Base-by-base conservation (phyloP, 441 rosid species). In the Pelargonium cotyledonis region DNA sequence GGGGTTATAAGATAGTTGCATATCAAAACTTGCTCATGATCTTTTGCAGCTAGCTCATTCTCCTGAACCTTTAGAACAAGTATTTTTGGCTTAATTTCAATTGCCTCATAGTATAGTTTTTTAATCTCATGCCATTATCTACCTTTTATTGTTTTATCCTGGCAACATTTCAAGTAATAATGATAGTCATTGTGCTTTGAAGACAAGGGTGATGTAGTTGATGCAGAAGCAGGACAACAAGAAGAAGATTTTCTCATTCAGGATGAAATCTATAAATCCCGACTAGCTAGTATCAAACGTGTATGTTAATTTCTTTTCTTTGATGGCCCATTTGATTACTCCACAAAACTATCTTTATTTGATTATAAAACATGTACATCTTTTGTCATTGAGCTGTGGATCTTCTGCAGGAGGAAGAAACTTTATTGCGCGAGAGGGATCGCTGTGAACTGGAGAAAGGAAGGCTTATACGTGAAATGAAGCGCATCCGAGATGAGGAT, bases 401-500 rank as follows among this genome's bases (percentile, higher is more conserved):
- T 74, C 77, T 51, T 72, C 53, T 78, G 64, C 75, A 95, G 99
- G 98, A 95, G 83, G 99, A 95, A 77, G 99, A 95, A 80, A 78
- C 55, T 67, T 65, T 92, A 69, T 71, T 92, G 77, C 98, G 96
- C 65, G 99, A 95, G 87, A 92, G 98, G 80, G 99, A 95, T 77
- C 95, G 97, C 70, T 92, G 88, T 79, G 98, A 89, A 78, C 82
- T 92, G 68, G 99, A 92, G 80, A 95, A 90, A 85, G 99, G 95
- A 66, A 83, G 92, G 78, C 97, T 95, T 51, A 92, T 95, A 70
- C 89, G 96, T 74, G 99, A 95, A 81, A 90, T 95, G 99, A 95
- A 95, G 78, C 88, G 99, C 69, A 87, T 95, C 75, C 83, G 98
- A 71, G 99, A 95, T 79, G 98, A 95, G 82, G 98, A 95, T 84